phyloP scores from a whole-genome alignment of 345 rosid species.

The Orychophragmus violaceus region DNA sequence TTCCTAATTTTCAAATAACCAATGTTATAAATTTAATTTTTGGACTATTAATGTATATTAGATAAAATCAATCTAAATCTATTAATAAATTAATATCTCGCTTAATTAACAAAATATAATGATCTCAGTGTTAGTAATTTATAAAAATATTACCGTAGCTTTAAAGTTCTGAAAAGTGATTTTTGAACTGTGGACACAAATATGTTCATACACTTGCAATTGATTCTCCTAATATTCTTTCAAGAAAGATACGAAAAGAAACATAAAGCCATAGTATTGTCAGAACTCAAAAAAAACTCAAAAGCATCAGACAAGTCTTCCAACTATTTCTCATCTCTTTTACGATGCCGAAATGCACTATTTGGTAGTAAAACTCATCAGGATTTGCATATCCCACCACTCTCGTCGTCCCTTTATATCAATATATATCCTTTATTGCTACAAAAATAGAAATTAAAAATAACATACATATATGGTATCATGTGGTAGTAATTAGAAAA shows the following conservation, averaged over 20 bases:
- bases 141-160: too few species aligned
- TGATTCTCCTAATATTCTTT: background rate
- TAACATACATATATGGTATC: too few species aligned
- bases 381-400: background rate
- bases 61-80: too few species aligned
- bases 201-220: background rate
- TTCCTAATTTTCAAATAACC: too few species aligned
- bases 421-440: background rate
- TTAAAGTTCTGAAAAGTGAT: background rate
- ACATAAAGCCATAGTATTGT: background rate
- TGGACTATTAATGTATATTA: too few species aligned
- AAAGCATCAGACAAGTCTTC: conserved; percentile 14
- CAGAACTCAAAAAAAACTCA: conserved; percentile 21
- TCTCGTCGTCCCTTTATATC: background rate
- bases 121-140: too few species aligned
- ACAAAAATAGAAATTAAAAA: too few species aligned
- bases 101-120: too few species aligned
- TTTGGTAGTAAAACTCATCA: background rate
- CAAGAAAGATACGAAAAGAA: conserved; percentile 4
- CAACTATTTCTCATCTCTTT: conserved; percentile 4
- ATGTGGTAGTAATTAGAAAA: too few species aligned
- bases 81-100: too few species aligned
- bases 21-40: too few species aligned
- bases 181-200: background rate
- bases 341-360: background rate